Percentiles rank a stretch among this genome's conserved stretches.
Evolutionary conservation across 257 asterid species (phyloP).

Genomic region (Galeopsis tetrahit): DNA sequence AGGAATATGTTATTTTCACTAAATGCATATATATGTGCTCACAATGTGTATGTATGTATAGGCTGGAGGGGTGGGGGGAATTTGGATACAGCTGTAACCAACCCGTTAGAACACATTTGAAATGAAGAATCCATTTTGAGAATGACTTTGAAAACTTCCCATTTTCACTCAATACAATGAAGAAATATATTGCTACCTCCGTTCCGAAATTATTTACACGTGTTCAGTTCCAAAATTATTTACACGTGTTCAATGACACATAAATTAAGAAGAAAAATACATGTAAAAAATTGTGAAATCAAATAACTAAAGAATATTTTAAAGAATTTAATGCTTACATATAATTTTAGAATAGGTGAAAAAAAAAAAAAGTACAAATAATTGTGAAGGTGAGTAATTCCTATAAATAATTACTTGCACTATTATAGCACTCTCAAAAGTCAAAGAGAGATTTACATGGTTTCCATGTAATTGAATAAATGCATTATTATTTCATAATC

Average conservation of each 20-base stretch:
- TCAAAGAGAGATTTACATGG: background rate
- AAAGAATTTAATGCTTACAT: too few species aligned
- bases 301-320: too few species aligned
- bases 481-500: background rate
- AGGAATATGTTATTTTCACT: conserved; percentile 22
- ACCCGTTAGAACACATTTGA: conserved; percentile 32
- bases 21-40: background rate
- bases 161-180: background rate
- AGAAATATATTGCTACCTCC: background rate
- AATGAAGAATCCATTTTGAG: conserved; percentile 41
- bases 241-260: too few species aligned
- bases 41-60: background rate
- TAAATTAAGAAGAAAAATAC: too few species aligned
- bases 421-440: background rate
- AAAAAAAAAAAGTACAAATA: too few species aligned
- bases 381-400: too few species aligned
- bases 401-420: background rate
- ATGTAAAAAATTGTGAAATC: too few species aligned
- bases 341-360: too few species aligned
- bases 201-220: too few species aligned
- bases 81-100: conserved; percentile 80
- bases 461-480: background rate
- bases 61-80: conserved; percentile 20
- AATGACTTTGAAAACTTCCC: conserved; percentile 38
- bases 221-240: too few species aligned